phyloP scores from a whole-genome alignment of 352 stramenopile genomes.

The Hyaloperonospora brassicae region DNA sequence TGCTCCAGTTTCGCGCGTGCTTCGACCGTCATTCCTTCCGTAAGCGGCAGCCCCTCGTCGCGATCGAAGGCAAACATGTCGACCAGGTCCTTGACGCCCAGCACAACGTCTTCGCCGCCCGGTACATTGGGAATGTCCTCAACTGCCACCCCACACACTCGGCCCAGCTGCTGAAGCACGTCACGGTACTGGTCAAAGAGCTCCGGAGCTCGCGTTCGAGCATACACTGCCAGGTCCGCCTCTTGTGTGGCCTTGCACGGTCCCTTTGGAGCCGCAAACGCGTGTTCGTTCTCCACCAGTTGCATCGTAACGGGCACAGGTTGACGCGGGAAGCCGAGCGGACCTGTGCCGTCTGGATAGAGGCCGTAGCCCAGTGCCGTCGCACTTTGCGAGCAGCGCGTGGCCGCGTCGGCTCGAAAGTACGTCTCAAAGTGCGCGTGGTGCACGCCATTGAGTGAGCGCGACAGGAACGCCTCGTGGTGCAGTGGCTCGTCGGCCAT shows the following conservation, averaged over 20 bases:
- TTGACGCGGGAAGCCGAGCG: conserved; percentile 52
- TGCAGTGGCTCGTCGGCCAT: conserved; percentile 31
- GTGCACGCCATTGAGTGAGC: conserved; percentile 58
- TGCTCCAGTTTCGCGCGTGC: conserved; percentile 49
- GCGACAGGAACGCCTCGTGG: conserved; percentile 56
- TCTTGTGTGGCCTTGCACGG: conserved; percentile 48
- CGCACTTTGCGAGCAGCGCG: conserved; percentile 73
- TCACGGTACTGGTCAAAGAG: conserved; percentile 49
- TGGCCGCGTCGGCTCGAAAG: conserved; percentile 73
- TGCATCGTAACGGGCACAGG: conserved; percentile 83
- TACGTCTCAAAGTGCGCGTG: conserved; percentile 81
- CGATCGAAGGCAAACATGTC: conserved; percentile 81
- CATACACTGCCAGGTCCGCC: conserved; percentile 52
- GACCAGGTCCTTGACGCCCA: conserved; percentile 75
- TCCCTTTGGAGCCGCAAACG: conserved; percentile 74
- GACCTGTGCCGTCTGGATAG: conserved; percentile 74
- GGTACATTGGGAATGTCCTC: conserved; percentile 44
- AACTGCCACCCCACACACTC: conserved; percentile 55
- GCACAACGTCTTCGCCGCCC: conserved; percentile 61
- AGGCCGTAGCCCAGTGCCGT: conserved; percentile 65
- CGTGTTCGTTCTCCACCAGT: conserved; percentile 74
- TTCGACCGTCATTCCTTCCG: conserved; percentile 47
- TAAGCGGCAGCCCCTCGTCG: conserved; percentile 48
- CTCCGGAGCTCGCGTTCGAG: conserved; percentile 40
- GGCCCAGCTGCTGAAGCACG: conserved; percentile 44